A percentile compares a stretch with the other conserved stretches of the same genome.
phyloP scores from a whole-genome alignment of 2,329 filamentous ascomycete species.

The Colletotrichum horii region DNA sequence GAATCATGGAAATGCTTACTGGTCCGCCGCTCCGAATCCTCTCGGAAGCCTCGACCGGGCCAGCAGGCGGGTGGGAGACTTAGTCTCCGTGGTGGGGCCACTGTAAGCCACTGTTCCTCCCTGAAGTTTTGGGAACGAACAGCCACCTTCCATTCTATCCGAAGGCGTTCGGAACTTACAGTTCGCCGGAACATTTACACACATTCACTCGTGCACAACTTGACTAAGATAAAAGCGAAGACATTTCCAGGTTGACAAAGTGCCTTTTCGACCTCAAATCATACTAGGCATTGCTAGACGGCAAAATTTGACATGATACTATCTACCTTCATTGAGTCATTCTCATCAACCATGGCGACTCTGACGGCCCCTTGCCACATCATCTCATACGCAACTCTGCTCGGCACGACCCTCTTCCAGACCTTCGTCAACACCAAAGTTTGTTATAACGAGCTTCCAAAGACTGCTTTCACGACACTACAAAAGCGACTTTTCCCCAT shows the following conservation, averaged over 20 bases:
- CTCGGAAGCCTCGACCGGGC: neutral
- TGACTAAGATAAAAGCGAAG: neutral
- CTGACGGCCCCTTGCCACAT: conserved; percentile 40
- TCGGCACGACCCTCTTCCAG: conserved; percentile 45
- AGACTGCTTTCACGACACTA: conserved; percentile 38
- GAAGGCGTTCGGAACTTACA: neutral
- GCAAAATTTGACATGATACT: neutral
- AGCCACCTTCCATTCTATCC: neutral
- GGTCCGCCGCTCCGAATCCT: neutral
- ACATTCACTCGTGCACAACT: neutral
- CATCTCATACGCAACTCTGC: conserved; percentile 41
- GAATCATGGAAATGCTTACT: neutral
- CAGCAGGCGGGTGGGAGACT: neutral
- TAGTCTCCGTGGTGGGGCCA: neutral
- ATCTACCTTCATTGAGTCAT: neutral
- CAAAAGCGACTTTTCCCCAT: conserved; percentile 46
- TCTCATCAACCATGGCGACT: neutral
- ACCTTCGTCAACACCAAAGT: conserved; percentile 43
- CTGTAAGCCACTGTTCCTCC: neutral
- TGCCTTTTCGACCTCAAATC: neutral
- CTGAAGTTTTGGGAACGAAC: neutral
- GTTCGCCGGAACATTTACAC: neutral
- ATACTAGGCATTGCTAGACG: neutral
- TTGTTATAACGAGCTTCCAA: conserved; percentile 35
- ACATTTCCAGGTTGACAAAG: neutral